Evolutionary conservation across 2,329 filamentous ascomycete genomes (phyloP).

Genomic region (Stromatinia cepivora): DNA sequence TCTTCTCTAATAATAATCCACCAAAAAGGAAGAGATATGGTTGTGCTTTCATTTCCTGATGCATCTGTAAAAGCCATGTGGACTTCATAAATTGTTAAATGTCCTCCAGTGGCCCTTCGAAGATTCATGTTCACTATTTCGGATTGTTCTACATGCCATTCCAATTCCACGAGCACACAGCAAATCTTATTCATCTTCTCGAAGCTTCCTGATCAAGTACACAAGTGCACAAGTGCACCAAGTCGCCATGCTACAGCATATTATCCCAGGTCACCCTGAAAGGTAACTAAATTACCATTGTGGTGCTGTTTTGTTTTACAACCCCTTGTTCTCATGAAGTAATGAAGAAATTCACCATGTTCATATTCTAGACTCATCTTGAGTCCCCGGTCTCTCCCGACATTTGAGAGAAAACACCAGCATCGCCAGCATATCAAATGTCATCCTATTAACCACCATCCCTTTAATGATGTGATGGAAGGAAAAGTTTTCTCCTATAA

Average conservation of each 20-base stretch:
- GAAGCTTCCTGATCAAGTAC: background rate
- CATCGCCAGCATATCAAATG: background rate
- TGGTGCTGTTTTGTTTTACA: background rate
- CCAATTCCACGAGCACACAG: background rate
- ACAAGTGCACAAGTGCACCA: background rate
- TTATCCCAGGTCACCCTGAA: background rate
- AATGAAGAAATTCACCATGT: background rate
- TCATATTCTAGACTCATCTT: slow-evolving; percentile 19
- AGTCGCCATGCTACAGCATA: background rate
- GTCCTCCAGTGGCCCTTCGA: background rate
- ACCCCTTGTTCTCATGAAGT: slow-evolving; percentile 2
- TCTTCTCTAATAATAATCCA: background rate
- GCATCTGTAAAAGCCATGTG: background rate
- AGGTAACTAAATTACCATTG: background rate
- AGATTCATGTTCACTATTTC: background rate
- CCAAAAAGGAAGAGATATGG: no score
- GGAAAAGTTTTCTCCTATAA: slow-evolving; percentile 7
- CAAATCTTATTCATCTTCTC: background rate
- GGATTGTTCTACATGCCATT: background rate
- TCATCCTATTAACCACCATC: slow-evolving; percentile 1
- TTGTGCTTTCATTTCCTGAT: background rate
- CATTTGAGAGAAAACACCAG: background rate
- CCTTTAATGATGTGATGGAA: background rate
- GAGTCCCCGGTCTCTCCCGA: slow-evolving; percentile 19
- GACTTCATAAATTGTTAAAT: background rate